A percentile compares a stretch with the other conserved stretches of the same genome.
Evolutionary conservation across 129 eudicot species (phyloP).

Genomic region (Flaveria trinervia): DNA sequence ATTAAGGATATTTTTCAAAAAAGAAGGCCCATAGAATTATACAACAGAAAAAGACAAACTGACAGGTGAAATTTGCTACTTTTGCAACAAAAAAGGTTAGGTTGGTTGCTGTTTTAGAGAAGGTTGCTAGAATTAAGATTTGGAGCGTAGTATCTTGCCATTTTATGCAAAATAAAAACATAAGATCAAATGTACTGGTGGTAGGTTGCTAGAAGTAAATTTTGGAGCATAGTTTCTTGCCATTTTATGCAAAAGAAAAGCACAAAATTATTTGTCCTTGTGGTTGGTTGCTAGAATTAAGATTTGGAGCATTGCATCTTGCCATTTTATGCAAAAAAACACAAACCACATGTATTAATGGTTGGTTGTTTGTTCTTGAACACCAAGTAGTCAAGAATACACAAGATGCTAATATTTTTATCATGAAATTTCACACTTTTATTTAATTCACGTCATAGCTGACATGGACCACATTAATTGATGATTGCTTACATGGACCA

Average conservation of each 20-base stretch:
- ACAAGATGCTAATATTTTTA: too few relatives aligned
- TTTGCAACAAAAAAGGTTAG: background rate
- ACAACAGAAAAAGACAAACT: background rate
- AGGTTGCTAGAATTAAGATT: background rate
- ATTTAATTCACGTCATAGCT: background rate
- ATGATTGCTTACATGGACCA: background rate
- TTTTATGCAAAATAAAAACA: background rate
- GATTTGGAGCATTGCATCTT: background rate
- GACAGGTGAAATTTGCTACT: background rate
- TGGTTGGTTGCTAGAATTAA: background rate
- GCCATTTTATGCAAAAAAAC: background rate
- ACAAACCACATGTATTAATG: too few relatives aligned
- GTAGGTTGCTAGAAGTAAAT: background rate
- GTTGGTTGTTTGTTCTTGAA: background rate
- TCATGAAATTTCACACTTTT: too few relatives aligned
- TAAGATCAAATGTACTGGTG: background rate
- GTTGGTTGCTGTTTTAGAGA: background rate
- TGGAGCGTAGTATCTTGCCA: background rate
- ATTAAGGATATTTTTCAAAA: background rate
- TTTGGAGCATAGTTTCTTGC: background rate
- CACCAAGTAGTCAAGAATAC: background rate
- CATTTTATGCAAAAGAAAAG: constrained; percentile 5
- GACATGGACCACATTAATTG: background rate
- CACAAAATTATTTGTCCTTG: background rate
- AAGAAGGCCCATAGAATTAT: background rate